Percentiles rank a stretch among this genome's conserved stretches.
phyloP scores from a whole-genome alignment of 139 green algal species.

The Yamagishiella unicocca region DNA sequence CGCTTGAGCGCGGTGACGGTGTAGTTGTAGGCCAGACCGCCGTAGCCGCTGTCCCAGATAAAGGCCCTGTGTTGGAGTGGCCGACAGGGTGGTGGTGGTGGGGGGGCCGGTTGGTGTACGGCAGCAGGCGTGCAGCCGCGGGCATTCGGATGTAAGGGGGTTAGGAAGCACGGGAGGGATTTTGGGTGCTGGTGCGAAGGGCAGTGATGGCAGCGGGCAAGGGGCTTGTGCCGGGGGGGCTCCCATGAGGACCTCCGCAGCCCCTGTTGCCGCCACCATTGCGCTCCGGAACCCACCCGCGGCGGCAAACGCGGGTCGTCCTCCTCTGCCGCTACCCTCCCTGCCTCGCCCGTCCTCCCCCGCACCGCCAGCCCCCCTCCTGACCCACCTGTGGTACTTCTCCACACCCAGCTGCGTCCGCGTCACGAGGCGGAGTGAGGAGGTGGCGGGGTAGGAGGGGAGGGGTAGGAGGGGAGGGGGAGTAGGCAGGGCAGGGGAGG shows the following conservation, averaged over 20 bases:
- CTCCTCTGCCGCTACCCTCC: too few species aligned
- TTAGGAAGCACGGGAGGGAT: background rate
- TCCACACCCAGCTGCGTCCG: background rate
- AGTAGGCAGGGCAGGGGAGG: background rate
- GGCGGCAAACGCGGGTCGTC: too few species aligned
- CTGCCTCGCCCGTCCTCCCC: too few species aligned
- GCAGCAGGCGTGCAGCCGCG: too few species aligned
- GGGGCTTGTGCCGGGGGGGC: too few species aligned
- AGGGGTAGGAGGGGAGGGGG: background rate
- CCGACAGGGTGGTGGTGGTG: background rate
- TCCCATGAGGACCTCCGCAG: too few species aligned
- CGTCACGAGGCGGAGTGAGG: too few species aligned
- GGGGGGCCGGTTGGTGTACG: background rate
- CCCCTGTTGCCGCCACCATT: too few species aligned
- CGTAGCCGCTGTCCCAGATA: constrained; percentile 11
- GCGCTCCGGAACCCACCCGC: too few species aligned
- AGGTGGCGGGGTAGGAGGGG: too few species aligned
- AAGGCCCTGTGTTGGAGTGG: constrained; percentile 5
- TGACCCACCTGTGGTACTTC: constrained; percentile 9
- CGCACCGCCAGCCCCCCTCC: background rate
- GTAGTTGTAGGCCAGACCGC: constrained; percentile 43
- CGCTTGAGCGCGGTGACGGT: constrained; percentile 29
- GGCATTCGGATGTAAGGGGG: background rate
- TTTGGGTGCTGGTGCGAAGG: too few species aligned
- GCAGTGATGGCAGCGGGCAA: too few species aligned